phyloP scores from a whole-genome alignment of 2,329 filamentous ascomycete species.

The Samsoniella hepiali region DNA sequence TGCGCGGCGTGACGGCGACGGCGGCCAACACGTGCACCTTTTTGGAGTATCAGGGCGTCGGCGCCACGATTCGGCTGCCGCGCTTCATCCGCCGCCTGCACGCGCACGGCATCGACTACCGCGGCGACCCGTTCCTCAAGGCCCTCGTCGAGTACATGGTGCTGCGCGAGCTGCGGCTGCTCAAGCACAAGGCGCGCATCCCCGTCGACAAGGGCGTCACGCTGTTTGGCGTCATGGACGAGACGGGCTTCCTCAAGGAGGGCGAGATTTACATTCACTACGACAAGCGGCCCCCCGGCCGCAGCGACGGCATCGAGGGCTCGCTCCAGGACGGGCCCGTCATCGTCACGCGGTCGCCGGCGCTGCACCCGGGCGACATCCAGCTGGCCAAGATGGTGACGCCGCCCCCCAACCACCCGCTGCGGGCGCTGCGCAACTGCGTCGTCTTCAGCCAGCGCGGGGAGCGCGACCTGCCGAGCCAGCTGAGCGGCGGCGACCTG shows the following conservation, averaged over 20 bases:
- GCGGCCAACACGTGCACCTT: conserved; percentile 63
- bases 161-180: conserved; percentile 64
- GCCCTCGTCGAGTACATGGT: conserved; percentile 67
- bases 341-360: conserved; percentile 74
- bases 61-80: conserved; percentile 57
- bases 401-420: conserved; percentile 56
- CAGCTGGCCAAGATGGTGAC: conserved; percentile 62
- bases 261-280: conserved; percentile 66
- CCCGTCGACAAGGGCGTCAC: conserved; percentile 68
- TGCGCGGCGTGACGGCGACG: conserved; percentile 58
- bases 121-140: conserved; percentile 66
- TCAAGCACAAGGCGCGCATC: conserved; percentile 79
- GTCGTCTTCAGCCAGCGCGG: conserved; percentile 75
- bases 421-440: conserved; percentile 65
- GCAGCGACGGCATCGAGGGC: conserved; percentile 27
- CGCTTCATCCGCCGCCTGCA: conserved; percentile 59
- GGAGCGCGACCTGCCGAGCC: conserved; percentile 69
- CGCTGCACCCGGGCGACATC: conserved; percentile 78
- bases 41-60: conserved; percentile 59
- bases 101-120: conserved; percentile 60
- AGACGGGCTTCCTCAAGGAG: conserved; percentile 65
- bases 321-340: conserved; percentile 41
- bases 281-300: conserved; percentile 34
- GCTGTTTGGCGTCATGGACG: conserved; percentile 80
- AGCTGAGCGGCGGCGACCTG: conserved; percentile 76